Evolutionary conservation across 2,329 filamentous ascomycete genomes (phyloP).

Genomic region (Aspergillus sergii): DNA sequence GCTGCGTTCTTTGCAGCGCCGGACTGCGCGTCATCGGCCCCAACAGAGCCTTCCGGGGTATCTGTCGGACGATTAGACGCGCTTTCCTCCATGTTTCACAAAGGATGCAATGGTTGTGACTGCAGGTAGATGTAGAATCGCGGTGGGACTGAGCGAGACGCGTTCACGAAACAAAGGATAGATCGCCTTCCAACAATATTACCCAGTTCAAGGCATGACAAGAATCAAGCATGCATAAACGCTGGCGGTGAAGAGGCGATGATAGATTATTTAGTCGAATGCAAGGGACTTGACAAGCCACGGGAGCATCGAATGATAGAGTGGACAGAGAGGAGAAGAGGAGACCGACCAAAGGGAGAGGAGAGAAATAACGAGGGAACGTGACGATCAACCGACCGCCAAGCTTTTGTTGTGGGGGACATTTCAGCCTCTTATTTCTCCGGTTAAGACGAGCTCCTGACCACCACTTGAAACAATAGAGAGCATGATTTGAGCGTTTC

Average conservation of each 20-base stretch:
- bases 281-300: conserved; percentile 1
- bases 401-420: conserved; percentile 18
- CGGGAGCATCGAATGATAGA: conserved; percentile 1
- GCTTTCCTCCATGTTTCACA: conserved; percentile 29
- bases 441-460: not conserved
- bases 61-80: conserved; percentile 35
- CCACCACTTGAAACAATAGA: not conserved
- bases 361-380: conserved; percentile 7
- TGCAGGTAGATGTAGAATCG: conserved; percentile 6
- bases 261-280: conserved; percentile 1
- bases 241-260: conserved; percentile 5
- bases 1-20: conserved; percentile 48
- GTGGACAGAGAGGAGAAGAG: conserved; percentile 10
- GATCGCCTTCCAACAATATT: conserved; percentile 11
- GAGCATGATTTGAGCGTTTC: not conserved
- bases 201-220: conserved; percentile 25
- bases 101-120: conserved; percentile 9
- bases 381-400: conserved; percentile 18
- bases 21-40: conserved; percentile 36
- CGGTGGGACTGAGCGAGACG: conserved; percentile 11
- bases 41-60: conserved; percentile 43
- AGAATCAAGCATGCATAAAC: conserved; percentile 4
- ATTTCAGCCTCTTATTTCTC: conserved; percentile 3
- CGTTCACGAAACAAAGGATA: conserved; percentile 15
- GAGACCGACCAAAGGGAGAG: conserved; percentile 5